Percentiles rank a stretch among this genome's conserved stretches.
Evolutionary conservation across 1,139 yeast species (phyloP).

Genomic region (Candida albicans): DNA sequence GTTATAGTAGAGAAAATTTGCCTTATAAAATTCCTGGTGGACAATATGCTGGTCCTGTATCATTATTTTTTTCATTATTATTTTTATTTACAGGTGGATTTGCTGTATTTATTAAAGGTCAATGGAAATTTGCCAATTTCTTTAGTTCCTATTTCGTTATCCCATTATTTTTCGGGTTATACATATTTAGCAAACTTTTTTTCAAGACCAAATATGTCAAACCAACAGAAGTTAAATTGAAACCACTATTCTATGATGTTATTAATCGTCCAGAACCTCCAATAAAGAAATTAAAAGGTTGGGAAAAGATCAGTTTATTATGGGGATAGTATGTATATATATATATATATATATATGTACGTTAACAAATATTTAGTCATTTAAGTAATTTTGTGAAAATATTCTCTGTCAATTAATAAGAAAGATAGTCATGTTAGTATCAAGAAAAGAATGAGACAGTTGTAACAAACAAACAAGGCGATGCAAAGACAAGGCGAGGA

Average conservation of each 20-base stretch:
- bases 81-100: slow-evolving; percentile 43
- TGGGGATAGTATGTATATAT: slow-evolving; percentile 22
- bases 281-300: slow-evolving; percentile 23
- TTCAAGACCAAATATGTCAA: slow-evolving; percentile 24
- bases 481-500: too few species aligned
- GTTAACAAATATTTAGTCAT: too few species aligned
- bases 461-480: too few species aligned
- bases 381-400: too few species aligned
- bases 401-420: too few species aligned
- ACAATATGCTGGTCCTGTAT: slow-evolving; percentile 33
- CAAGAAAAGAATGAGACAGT: too few species aligned
- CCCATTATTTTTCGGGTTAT: slow-evolving; percentile 30
- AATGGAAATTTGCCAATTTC: slow-evolving; percentile 33
- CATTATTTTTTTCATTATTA: slow-evolving; percentile 31
- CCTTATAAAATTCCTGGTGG: slow-evolving; percentile 31
- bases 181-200: slow-evolving; percentile 28
- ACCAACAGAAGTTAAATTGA: slow-evolving; percentile 35
- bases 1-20: slow-evolving; percentile 33
- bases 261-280: slow-evolving; percentile 40
- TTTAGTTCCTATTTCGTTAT: slow-evolving; percentile 38
- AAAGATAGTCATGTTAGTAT: too few species aligned
- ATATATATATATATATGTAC: too few species aligned
- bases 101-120: slow-evolving; percentile 34
- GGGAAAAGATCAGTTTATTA: slow-evolving; percentile 24
- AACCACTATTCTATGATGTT: slow-evolving; percentile 33